Conservation (phyloP, 2,329 filamentous ascomycete genomes). For the Apiospora koreana region DNA sequence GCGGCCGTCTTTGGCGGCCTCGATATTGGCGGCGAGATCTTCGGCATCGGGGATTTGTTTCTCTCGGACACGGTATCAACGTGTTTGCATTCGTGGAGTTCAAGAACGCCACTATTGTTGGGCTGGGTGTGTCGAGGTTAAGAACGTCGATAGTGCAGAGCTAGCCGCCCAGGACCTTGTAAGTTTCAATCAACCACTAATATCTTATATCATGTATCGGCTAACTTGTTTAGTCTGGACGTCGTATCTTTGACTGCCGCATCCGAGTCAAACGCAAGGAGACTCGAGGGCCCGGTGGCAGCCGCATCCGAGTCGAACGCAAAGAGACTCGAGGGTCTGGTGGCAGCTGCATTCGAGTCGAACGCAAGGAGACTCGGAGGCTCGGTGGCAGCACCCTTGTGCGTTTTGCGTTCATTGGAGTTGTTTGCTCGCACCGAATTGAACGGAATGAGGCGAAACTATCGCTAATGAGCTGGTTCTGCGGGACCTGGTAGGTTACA, state of each 20-base stretch:
- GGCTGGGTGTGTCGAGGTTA: too few species aligned
- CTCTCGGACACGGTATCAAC: constrained; percentile 20
- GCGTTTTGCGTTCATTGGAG: too few species aligned
- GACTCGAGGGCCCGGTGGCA: constrained; percentile 16
- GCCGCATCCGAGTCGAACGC: too few species aligned
- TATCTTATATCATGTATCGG: constrained; percentile 15
- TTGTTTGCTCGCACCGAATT: too few species aligned
- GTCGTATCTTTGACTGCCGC: constrained; percentile 29
- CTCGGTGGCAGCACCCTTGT: background rate
- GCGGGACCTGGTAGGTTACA: too few species aligned
- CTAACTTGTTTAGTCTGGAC: constrained; percentile 32
- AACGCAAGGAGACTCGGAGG: constrained; percentile 34
- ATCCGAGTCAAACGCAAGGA: constrained; percentile 42
- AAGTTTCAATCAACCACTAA: constrained; percentile 22
- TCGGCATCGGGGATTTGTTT: too few species aligned
- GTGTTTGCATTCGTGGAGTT: constrained; percentile 44
- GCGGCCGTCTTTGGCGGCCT: too few species aligned
- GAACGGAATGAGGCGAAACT: too few species aligned
- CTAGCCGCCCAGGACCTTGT: constrained; percentile 38
- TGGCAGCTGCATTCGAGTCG: constrained; percentile 36
- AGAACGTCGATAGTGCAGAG: too few species aligned
- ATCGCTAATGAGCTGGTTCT: too few species aligned
- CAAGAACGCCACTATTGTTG: constrained; percentile 37
- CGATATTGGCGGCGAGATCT: too few species aligned
- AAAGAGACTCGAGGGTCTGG: too few species aligned